Evolutionary conservation across 2,329 filamentous ascomycete species (phyloP).

Genomic region (Colletotrichum sp.): DNA sequence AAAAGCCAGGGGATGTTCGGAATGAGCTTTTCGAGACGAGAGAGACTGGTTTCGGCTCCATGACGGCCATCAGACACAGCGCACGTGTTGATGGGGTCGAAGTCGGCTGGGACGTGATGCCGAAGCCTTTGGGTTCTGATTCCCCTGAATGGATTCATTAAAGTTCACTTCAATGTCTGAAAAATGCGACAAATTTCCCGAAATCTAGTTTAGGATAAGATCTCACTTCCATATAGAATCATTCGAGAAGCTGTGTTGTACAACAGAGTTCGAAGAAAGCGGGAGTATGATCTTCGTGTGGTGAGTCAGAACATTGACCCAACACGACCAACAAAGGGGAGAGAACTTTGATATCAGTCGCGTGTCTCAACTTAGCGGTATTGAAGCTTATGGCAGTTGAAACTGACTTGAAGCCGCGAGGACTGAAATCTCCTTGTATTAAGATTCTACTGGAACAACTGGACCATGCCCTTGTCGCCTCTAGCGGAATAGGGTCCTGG

Average conservation of each 20-base stretch:
- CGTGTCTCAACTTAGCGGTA: background rate
- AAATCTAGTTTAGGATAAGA: background rate
- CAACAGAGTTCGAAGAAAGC: background rate
- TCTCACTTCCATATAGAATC: background rate
- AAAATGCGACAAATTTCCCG: background rate
- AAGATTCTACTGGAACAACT: background rate
- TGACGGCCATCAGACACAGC: constrained; percentile 53
- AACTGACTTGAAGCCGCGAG: background rate
- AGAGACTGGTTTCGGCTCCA: constrained; percentile 48
- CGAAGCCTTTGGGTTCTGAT: constrained; percentile 52
- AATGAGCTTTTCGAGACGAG: constrained; percentile 45
- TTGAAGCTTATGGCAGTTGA: background rate
- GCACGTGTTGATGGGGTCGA: constrained; percentile 48
- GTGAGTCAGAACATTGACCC: background rate
- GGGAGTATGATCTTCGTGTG: background rate
- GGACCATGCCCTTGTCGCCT: background rate
- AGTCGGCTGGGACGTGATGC: constrained; percentile 57
- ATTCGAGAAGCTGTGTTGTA: background rate
- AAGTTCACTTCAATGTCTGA: background rate
- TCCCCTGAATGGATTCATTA: constrained; percentile 41
- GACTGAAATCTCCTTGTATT: background rate
- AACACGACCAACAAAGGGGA: background rate
- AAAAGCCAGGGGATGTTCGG: constrained; percentile 31
- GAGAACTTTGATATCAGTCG: background rate
- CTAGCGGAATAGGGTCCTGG: background rate